These are phyloP conservation scores for Erodium trifolium DNA, from an alignment of 441 rosid genomes.

Conservation along the genomic window DNA sequence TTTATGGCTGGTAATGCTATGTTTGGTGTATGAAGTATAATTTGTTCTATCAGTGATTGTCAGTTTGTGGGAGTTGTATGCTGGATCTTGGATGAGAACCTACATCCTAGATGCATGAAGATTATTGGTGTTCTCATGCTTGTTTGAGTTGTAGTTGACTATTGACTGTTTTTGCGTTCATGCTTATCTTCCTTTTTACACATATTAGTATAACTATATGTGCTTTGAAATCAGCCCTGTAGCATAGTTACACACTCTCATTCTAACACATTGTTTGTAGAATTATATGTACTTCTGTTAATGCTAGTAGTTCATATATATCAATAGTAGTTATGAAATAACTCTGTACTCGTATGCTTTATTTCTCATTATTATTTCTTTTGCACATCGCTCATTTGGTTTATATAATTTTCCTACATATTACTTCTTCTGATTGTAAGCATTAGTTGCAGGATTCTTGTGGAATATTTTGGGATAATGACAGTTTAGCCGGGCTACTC, in stretches of 20 bases:
- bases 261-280: background rate
- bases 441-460: constrained; percentile 28
- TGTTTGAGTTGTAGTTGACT: background rate
- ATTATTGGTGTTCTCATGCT: background rate
- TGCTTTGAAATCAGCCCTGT: background rate
- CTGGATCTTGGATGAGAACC: background rate
- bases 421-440: constrained; percentile 15
- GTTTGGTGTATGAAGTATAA: background rate
- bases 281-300: background rate
- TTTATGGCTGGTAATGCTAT: background rate
- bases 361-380: background rate
- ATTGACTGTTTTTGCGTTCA: background rate
- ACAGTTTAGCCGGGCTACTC: constrained; percentile 28
- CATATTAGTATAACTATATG: background rate
- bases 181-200: background rate
- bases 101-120: background rate
- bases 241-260: background rate
- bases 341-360: background rate
- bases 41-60: background rate
- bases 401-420: background rate
- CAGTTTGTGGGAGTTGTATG: background rate
- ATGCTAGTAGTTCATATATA: background rate
- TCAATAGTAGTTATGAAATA: background rate
- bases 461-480: constrained; percentile 28
- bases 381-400: background rate